A percentile compares a stretch with the other conserved stretches of the same genome.
Evolutionary conservation across 352 stramenopile species (phyloP).

Genomic region (Pythium brachiatum): DNA sequence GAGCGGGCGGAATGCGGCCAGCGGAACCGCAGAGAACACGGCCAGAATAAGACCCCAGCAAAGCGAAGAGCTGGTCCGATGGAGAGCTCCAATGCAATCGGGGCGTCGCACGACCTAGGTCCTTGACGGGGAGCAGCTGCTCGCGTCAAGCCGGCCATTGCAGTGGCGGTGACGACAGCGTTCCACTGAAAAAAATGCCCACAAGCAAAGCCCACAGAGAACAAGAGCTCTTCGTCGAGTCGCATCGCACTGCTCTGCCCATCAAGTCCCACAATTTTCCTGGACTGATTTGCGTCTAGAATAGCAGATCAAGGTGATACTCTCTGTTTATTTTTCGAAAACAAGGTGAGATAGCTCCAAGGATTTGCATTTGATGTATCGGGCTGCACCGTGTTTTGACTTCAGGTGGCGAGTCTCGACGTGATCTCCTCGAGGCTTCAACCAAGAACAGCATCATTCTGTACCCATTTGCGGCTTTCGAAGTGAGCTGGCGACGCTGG

Average conservation of each 20-base stretch:
- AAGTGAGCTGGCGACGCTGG: background rate
- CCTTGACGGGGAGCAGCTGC: background rate
- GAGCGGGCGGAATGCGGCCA: too few relatives aligned
- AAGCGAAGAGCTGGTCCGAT: background rate
- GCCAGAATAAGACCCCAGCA: background rate
- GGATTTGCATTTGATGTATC: too few relatives aligned
- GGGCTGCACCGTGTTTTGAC: background rate
- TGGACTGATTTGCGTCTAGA: slow-evolving; percentile 7
- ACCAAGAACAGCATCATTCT: background rate
- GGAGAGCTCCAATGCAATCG: too few relatives aligned
- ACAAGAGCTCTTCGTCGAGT: slow-evolving; percentile 17
- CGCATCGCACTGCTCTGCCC: background rate
- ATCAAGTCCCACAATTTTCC: background rate
- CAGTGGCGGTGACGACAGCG: slow-evolving; percentile 6
- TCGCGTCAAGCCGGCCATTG: too few relatives aligned
- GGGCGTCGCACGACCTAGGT: too few relatives aligned
- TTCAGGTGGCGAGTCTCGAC: background rate
- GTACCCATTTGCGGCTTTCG: background rate
- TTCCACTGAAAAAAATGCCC: background rate
- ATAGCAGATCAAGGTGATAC: slow-evolving; percentile 8
- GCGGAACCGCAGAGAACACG: background rate
- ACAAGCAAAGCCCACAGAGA: background rate
- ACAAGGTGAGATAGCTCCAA: slow-evolving; percentile 7
- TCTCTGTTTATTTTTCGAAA: background rate
- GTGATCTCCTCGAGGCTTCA: background rate